These are phyloP conservation scores for Pyrenochaeta sp. DNA, from an alignment of 2,329 filamentous ascomycete species.

Conservation along the genomic window DNA sequence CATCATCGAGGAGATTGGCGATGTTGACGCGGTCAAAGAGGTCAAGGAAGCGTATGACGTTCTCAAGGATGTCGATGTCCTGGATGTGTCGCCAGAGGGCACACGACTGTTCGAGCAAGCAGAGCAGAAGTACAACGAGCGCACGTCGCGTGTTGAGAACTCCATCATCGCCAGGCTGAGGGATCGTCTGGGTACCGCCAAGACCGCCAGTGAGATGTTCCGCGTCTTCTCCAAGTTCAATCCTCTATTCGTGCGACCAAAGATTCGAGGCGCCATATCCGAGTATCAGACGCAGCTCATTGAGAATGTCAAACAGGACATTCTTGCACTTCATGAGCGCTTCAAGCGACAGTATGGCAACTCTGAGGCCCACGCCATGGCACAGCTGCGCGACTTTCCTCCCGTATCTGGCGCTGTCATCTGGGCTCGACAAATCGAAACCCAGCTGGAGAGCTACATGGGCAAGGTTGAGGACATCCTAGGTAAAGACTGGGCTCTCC, in stretches of 20 bases:
- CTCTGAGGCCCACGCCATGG: conserved; percentile 98
- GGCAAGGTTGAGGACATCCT: conserved; percentile 98
- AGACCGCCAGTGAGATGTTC: conserved; percentile 99
- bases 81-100: conserved; percentile 90
- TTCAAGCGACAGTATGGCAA: conserved; percentile 99
- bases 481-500: conserved; percentile 91
- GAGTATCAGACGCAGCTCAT: conserved; percentile 99
- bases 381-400: conserved; percentile 92
- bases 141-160: conserved; percentile 96
- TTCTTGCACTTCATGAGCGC: conserved; percentile 89
- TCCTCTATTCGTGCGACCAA: conserved; percentile 96
- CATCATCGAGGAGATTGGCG: conserved; percentile 91
- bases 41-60: conserved; percentile 94
- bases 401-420: conserved; percentile 97
- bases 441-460: conserved; percentile 96
- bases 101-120: conserved; percentile 93
- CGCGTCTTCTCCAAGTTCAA: conserved; percentile 99
- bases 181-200: conserved; percentile 92
- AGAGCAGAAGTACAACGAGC: conserved; percentile 96
- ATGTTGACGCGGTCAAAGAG: conserved; percentile 96
- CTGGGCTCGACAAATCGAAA: conserved; percentile 96
- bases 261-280: conserved; percentile 96
- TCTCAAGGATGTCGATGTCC: conserved; percentile 90
- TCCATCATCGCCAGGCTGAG: conserved; percentile 95
- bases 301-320: conserved; percentile 96